These are phyloP conservation scores for Backusella circina DNA, from an alignment of 192 early-diverging fungal genomes.

Conservation along the genomic window DNA sequence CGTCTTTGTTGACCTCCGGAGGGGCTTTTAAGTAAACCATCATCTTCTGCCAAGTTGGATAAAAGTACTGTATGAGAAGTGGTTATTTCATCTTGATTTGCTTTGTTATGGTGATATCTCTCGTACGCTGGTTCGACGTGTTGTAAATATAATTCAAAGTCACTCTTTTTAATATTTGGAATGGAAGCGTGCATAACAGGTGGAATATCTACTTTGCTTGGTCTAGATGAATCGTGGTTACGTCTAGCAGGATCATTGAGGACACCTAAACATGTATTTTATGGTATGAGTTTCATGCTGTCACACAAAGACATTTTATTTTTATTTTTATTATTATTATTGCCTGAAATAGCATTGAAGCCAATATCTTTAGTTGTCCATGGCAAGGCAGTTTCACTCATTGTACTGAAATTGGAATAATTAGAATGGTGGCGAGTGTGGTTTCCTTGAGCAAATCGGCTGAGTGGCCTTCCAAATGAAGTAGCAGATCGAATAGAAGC, in stretches of 20 bases:
- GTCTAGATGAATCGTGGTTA: conserved; percentile 39
- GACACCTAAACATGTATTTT: conserved; percentile 51
- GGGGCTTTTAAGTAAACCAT: conserved; percentile 23
- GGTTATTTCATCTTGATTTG: conserved; percentile 42
- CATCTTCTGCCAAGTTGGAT: conserved; percentile 45
- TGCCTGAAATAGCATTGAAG: conserved; percentile 69
- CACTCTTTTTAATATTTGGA: conserved; percentile 61
- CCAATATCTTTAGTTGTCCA: conserved; percentile 77
- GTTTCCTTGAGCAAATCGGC: conserved; percentile 16
- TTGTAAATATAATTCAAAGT: conserved; percentile 86
- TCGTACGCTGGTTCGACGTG: conserved; percentile 74
- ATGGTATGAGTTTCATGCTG: not conserved
- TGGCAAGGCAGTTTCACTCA: conserved; percentile 47
- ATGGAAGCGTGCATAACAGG: conserved; percentile 57
- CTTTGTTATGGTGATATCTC: conserved; percentile 71
- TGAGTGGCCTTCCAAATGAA: conserved; percentile 19
- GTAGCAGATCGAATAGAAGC: conserved; percentile 28
- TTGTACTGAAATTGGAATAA: conserved; percentile 45
- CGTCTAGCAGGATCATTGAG: conserved; percentile 66
- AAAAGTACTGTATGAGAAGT: conserved; percentile 3
- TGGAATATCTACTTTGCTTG: conserved; percentile 53
- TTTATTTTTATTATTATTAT: conserved; percentile 1
- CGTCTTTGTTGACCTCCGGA: conserved; percentile 35
- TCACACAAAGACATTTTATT: conserved; percentile 9
- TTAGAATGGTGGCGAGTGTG: conserved; percentile 41